Percentiles rank a stretch among this genome's conserved stretches.
These are phyloP conservation scores for Ettlia oleoabundans DNA, from an alignment of 139 green algal genomes.

Conservation along the genomic window DNA sequence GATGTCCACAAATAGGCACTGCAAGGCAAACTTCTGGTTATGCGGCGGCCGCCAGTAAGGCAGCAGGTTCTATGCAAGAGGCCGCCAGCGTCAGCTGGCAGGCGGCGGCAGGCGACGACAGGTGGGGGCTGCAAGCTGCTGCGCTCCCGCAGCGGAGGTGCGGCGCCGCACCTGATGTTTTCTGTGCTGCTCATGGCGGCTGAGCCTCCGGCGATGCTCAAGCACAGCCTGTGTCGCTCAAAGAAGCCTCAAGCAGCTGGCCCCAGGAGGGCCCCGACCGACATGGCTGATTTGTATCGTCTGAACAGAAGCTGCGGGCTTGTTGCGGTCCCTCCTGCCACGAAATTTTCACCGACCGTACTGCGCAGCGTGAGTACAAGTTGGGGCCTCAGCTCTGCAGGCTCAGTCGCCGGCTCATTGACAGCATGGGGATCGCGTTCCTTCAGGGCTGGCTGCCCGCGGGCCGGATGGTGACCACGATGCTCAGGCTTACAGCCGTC, in stretches of 20 bases:
- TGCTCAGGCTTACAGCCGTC: neutral
- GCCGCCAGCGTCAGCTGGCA: neutral
- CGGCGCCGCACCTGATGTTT: conserved; percentile 30
- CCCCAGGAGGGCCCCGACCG: neutral
- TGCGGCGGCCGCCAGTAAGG: no score
- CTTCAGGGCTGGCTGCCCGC: neutral
- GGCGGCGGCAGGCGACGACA: neutral
- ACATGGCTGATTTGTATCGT: no score
- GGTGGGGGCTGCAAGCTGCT: neutral
- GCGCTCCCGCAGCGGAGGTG: neutral
- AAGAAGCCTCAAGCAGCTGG: neutral
- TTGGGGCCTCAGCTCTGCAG: no score
- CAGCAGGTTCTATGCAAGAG: no score
- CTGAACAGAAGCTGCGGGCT: no score
- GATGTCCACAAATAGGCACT: neutral
- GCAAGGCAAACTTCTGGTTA: no score
- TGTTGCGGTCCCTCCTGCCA: no score
- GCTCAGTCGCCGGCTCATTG: neutral
- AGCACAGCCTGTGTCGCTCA: neutral
- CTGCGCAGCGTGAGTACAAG: no score
- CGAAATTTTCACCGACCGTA: neutral
- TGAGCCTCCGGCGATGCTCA: neutral
- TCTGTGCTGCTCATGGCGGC: conserved; percentile 30
- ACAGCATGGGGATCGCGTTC: neutral
- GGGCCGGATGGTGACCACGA: neutral